phyloP scores from a whole-genome alignment of 1,284 basidiomycete species.

The Trametes pubescens region DNA sequence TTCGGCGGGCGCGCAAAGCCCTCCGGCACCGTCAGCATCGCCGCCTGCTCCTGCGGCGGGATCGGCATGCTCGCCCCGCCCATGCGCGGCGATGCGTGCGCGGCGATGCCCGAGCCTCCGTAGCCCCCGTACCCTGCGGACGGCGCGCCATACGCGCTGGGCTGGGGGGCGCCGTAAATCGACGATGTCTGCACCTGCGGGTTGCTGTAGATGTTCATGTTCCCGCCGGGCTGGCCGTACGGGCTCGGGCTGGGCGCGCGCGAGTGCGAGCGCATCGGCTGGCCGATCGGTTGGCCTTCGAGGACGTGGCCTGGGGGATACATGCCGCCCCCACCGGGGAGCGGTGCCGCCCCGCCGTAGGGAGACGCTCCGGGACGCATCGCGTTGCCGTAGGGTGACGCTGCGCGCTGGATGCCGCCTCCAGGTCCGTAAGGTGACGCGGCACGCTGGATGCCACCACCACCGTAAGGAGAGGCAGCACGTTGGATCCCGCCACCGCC shows the following conservation, averaged over 20 bases:
- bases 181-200: conserved; percentile 9
- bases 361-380: conserved; percentile 30
- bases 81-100: conserved; percentile 36
- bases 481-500: conserved; percentile 36
- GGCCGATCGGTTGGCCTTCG: conserved; percentile 37
- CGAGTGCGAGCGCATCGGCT: conserved; percentile 33
- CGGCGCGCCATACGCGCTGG: conserved; percentile 13
- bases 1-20: conserved; percentile 76
- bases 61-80: conserved; percentile 16
- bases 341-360: conserved; percentile 20
- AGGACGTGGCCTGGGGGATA: conserved; percentile 40
- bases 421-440: conserved; percentile 41
- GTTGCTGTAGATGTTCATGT: conserved; percentile 26
- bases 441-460: conserved; percentile 38
- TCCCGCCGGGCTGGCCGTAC: conserved; percentile 24
- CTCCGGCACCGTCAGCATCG: conserved; percentile 66
- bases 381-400: conserved; percentile 31
- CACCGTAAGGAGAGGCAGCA: conserved; percentile 41
- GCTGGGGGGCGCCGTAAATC: conserved; percentile 22
- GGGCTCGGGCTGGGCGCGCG: conserved; percentile 39
- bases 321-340: conserved; percentile 26
- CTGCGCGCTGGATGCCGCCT: conserved; percentile 39
- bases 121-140: conserved; percentile 24
- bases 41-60: conserved; percentile 47
- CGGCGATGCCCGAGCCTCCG: conserved; percentile 35